Evolutionary conservation across 2,329 filamentous ascomycete species (phyloP).

Genomic region (Aspergillus viridinutans): DNA sequence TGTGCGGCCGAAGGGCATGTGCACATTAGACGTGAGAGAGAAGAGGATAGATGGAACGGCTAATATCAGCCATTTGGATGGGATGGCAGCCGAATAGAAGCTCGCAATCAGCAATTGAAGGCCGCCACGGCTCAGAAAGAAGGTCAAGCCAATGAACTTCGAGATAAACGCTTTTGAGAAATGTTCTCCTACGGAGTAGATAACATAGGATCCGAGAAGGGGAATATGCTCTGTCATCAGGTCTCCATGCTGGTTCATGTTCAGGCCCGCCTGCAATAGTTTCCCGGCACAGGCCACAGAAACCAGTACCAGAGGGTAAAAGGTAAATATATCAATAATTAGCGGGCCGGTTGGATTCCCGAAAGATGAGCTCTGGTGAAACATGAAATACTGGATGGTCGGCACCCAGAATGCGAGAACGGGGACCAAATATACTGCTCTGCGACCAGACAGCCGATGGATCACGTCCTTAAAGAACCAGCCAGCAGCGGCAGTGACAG

Average conservation of each 20-base stretch:
- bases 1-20: constrained; percentile 60
- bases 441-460: constrained; percentile 47
- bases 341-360: constrained; percentile 70
- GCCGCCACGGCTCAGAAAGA: constrained; percentile 66
- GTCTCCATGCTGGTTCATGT: constrained; percentile 52
- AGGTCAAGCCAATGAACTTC: constrained; percentile 55
- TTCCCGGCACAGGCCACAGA: constrained; percentile 61
- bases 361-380: constrained; percentile 60
- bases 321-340: constrained; percentile 67
- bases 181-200: constrained; percentile 53
- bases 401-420: constrained; percentile 73
- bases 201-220: constrained; percentile 61
- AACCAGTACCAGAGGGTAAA: constrained; percentile 65
- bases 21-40: constrained; percentile 67
- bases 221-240: constrained; percentile 61
- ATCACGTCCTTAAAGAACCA: constrained; percentile 63
- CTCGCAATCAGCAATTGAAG: constrained; percentile 65
- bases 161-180: constrained; percentile 40
- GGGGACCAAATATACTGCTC: constrained; percentile 55
- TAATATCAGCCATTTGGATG: constrained; percentile 63
- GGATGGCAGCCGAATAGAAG: constrained; percentile 62
- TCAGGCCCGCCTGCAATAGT: constrained; percentile 56
- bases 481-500: constrained; percentile 64
- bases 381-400: constrained; percentile 66
- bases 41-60: constrained; percentile 64